Percentiles rank a stretch among this genome's conserved stretches.
phyloP scores from a whole-genome alignment of 148 eudicot species.

The Rhododendron ferrugineum region DNA sequence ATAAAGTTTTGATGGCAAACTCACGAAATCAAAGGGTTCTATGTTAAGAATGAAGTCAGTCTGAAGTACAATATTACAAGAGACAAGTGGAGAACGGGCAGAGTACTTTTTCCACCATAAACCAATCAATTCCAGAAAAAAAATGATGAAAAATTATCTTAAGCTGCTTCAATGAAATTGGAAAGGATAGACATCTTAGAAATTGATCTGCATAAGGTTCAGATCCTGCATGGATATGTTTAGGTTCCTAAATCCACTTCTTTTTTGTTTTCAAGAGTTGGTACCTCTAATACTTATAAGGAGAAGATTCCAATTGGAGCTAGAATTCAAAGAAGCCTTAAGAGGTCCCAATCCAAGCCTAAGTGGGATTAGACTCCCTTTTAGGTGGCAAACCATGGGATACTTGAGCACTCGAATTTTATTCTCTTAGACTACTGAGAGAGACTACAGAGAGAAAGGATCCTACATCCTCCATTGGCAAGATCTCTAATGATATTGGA shows the following conservation, averaged over 20 bases:
- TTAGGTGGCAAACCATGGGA: neutral
- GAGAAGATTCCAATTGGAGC: neutral
- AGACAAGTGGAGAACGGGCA: neutral
- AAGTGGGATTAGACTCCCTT: neutral
- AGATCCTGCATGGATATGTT: neutral
- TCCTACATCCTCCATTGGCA: neutral
- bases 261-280: neutral
- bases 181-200: neutral
- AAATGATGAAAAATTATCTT: neutral
- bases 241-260: neutral
- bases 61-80: neutral
- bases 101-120: neutral
- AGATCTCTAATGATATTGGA: neutral
- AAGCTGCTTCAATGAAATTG: neutral
- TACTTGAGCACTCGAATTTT: neutral
- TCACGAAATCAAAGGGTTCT: neutral
- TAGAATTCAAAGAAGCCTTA: neutral
- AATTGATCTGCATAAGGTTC: neutral
- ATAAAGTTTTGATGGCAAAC: neutral
- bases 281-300: neutral
- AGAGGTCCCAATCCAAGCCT: neutral
- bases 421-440: neutral
- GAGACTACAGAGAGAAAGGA: neutral
- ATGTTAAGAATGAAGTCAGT: neutral
- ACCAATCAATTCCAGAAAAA: neutral